These are phyloP conservation scores for Pythium oligandrum DNA, from an alignment of 352 stramenopile species.

Conservation along the genomic window DNA sequence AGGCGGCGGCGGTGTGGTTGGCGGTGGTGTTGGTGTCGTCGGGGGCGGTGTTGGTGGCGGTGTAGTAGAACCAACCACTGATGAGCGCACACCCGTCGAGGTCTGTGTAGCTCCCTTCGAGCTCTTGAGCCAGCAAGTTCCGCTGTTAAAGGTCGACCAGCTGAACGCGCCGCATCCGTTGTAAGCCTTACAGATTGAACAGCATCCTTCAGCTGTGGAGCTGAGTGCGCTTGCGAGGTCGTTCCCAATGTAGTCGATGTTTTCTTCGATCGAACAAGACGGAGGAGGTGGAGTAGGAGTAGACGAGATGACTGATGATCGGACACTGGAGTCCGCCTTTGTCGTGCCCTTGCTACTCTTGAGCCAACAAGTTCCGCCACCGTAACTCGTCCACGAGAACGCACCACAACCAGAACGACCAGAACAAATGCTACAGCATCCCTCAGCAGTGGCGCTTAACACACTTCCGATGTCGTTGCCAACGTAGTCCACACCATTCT, in stretches of 20 bases:
- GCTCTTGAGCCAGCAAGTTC: conserved; percentile 47
- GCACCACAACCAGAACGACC: conserved; percentile 23
- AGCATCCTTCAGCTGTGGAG: conserved; percentile 14
- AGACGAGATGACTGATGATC: conserved; percentile 6
- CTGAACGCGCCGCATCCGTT: conserved; percentile 27
- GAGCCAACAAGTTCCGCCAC: conserved; percentile 42
- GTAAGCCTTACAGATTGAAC: conserved; percentile 18
- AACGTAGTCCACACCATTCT: conserved; percentile 35
- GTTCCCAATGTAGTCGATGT: background rate
- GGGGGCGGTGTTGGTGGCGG: conserved; percentile 13
- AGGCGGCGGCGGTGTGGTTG: conserved; percentile 18
- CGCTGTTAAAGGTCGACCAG: conserved; percentile 37
- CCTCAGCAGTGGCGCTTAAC: conserved; percentile 18
- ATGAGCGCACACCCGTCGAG: background rate
- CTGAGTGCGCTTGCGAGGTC: background rate
- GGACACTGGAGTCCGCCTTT: background rate
- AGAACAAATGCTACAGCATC: conserved; percentile 32
- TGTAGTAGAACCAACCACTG: conserved; percentile 2
- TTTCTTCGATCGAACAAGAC: background rate
- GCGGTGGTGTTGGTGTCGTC: conserved; percentile 30
- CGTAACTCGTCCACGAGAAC: conserved; percentile 42
- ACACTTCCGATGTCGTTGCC: conserved; percentile 33
- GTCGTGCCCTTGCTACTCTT: conserved; percentile 32
- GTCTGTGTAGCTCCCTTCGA: conserved; percentile 1
- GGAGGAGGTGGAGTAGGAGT: background rate